phyloP scores from a whole-genome alignment of 2,329 filamentous ascomycete genomes.

The Trichoderma afroharzianum region DNA sequence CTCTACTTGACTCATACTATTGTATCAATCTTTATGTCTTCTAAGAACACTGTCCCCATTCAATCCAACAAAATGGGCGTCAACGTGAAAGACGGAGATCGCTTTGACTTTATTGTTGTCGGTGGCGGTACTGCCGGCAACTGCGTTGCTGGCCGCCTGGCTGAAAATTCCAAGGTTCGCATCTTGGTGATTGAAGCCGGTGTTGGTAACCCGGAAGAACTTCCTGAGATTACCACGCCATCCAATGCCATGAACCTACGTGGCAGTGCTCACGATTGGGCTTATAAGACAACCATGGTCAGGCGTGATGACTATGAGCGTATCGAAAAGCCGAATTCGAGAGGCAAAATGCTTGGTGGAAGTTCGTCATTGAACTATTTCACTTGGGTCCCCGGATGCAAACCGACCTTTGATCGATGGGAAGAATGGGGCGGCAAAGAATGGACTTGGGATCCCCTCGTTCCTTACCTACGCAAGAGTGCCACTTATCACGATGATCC shows the following conservation, averaged over 20 bases:
- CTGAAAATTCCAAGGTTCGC: slow-evolving; percentile 35
- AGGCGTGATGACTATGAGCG: slow-evolving; percentile 56
- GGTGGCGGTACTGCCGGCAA: slow-evolving; percentile 36
- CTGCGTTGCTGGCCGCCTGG: slow-evolving; percentile 34
- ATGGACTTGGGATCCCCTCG: slow-evolving; percentile 54
- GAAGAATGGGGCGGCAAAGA: slow-evolving; percentile 67
- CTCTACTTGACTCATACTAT: not conserved
- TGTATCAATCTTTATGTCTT: not conserved
- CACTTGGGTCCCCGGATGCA: slow-evolving; percentile 58
- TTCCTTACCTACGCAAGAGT: slow-evolving; percentile 52
- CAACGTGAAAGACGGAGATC: slow-evolving; percentile 12
- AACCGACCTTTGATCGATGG: slow-evolving; percentile 61
- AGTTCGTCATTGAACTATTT: slow-evolving; percentile 60
- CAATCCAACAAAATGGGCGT: slow-evolving; percentile 20
- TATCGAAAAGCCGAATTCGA: slow-evolving; percentile 60
- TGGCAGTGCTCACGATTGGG: slow-evolving; percentile 56
- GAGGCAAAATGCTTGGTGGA: slow-evolving; percentile 57
- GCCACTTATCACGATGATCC: slow-evolving; percentile 55
- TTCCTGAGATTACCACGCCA: slow-evolving; percentile 52
- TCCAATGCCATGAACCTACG: slow-evolving; percentile 51
- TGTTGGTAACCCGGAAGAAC: slow-evolving; percentile 43
- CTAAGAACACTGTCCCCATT: not conserved
- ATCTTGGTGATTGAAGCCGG: slow-evolving; percentile 49
- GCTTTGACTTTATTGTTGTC: slow-evolving; percentile 32
- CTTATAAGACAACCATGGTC: slow-evolving; percentile 59